Evolutionary conservation across 495 filamentous ascomycete genomes (phyloP), one percentile per base, ranked within the genome.

Genomic region (Penicillium turbatum): DNA sequence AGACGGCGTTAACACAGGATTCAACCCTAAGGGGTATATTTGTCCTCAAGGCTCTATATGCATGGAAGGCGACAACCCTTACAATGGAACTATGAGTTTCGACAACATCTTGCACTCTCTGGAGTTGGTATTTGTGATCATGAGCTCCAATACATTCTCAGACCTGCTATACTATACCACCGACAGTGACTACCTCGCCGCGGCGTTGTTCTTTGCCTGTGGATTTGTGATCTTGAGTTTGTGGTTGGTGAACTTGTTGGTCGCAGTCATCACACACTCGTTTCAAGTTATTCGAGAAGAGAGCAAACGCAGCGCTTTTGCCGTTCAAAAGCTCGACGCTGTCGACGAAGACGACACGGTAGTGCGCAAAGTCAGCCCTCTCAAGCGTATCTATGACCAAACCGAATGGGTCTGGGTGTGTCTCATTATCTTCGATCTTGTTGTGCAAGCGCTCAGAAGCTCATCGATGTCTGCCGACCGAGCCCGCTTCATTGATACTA

Each of bases 231-330:
- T 99, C 62, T 81, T 99, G 79, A 93, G 86, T 72, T 78, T 99
- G 31, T 99, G 93, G 93, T 79, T 99, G 63, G 90, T 92, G 52
- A 97, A 96, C 70, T 81, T 99, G 73, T 77, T 99, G 24, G 93
- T 99, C 65, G 93, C 93, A 10, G 95, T 99, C 51, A 99, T 99
- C 62, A 99, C 93, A 0, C 93, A 92, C 19, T 96, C 93, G 7
- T 97, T 99, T 65, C 95, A 99, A 68, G 89, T 99, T 56, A 99
- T 97, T 59, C 82, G 93, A 55, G 93, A 99, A 70, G 93, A 99
- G 67, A 95, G 90, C 71, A 89, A 88, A 68, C 84, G 85, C 39
- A 96, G 91, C 70, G 92, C 93, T 8, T 99, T 99, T 68, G 88
- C 92, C 16, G 82, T 81, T 15, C 82, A 91, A 48, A 80, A 89